Evolutionary conservation across 768 basidiomycete species (phyloP).

Genomic region (Amanita phalloides): DNA sequence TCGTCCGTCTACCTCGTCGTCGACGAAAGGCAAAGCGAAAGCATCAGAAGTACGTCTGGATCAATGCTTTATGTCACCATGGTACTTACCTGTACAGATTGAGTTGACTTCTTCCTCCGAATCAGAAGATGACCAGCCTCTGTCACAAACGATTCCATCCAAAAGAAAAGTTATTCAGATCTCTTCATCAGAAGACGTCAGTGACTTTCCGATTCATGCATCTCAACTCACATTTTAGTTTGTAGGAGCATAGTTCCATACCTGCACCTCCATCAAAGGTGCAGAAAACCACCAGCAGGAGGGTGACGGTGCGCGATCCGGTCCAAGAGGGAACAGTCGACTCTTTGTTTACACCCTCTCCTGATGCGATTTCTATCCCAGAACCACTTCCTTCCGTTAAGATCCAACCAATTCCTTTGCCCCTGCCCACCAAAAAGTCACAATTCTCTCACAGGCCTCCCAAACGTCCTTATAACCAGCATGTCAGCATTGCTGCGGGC

Average conservation of each 20-base stretch:
- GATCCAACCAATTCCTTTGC: constrained; percentile 7
- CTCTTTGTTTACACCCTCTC: constrained; percentile 1
- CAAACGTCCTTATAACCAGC: constrained; percentile 13
- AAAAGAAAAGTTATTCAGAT: constrained; percentile 1
- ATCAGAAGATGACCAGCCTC: constrained; percentile 9
- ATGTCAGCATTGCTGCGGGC: constrained; percentile 12
- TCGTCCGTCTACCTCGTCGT: neutral
- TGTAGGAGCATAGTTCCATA: neutral
- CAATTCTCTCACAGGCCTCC: constrained; percentile 8
- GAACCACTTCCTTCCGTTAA: constrained; percentile 7
- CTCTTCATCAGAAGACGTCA: neutral
- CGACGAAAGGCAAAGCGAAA: neutral
- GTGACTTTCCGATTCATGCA: neutral
- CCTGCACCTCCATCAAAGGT: neutral
- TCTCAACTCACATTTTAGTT: neutral
- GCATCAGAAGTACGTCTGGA: neutral
- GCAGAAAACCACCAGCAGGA: neutral
- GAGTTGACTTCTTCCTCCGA: constrained; percentile 5
- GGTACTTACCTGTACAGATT: constrained; percentile 6
- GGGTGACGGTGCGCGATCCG: neutral
- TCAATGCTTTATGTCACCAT: neutral
- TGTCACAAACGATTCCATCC: neutral
- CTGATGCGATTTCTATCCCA: neutral
- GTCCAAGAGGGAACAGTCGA: neutral
- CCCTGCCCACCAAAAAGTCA: constrained; percentile 7